phyloP scores from a whole-genome alignment of 495 filamentous ascomycete genomes.

The Cladorrhinum samala region DNA sequence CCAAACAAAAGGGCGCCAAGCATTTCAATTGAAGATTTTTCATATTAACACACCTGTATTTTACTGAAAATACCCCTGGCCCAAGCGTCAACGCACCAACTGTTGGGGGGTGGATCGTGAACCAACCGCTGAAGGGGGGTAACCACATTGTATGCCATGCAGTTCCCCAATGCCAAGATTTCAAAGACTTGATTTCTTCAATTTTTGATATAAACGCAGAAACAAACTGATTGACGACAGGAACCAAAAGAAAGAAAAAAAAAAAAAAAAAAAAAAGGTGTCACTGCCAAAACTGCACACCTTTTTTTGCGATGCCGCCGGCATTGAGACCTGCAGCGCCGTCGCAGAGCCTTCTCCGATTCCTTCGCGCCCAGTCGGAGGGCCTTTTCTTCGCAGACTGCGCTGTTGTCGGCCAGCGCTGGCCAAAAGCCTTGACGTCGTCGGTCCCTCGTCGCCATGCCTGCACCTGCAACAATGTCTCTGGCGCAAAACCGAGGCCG shows the following conservation, averaged over 20 bases:
- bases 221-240: neutral
- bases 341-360: constrained; percentile 57
- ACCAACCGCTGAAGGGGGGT: neutral
- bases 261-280: neutral
- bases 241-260: too few species aligned
- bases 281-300: neutral
- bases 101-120: neutral
- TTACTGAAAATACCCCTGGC: neutral
- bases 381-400: constrained; percentile 33
- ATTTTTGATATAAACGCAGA: neutral
- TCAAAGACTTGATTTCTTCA: neutral
- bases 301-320: constrained; percentile 27
- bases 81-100: neutral
- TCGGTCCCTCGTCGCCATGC: constrained; percentile 14
- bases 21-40: too few species aligned
- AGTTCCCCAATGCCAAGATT: neutral
- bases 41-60: neutral
- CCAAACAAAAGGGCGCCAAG: too few species aligned
- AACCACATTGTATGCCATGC: constrained; percentile 6
- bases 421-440: neutral
- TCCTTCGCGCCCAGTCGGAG: constrained; percentile 56
- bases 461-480: constrained; percentile 18
- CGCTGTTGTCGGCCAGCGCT: constrained; percentile 5
- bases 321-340: constrained; percentile 41
- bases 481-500: constrained; percentile 9